phyloP scores from a whole-genome alignment of 768 basidiomycete genomes.

The Hericium rajendrae region DNA sequence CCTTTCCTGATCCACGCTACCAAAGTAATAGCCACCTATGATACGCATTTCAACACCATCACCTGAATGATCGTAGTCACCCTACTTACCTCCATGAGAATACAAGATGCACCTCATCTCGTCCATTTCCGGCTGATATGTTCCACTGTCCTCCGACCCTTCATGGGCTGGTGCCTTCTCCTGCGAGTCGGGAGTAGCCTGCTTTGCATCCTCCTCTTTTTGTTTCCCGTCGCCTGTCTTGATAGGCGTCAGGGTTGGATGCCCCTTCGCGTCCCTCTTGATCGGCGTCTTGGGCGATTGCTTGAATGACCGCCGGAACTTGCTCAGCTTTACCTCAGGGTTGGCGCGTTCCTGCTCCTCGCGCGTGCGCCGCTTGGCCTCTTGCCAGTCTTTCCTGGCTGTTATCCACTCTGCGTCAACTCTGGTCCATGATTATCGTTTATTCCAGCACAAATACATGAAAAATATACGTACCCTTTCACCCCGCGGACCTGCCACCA shows the following conservation, averaged over 20 bases:
- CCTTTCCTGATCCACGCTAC: slow-evolving; percentile 72
- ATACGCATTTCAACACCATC: neutral
- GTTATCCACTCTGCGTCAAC: slow-evolving; percentile 85
- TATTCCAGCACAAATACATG: neutral
- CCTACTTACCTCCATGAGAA: slow-evolving; percentile 55
- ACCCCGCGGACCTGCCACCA: slow-evolving; percentile 97
- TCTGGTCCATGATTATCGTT: slow-evolving; percentile 26
- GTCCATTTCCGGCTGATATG: slow-evolving; percentile 68
- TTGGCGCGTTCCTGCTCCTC: neutral
- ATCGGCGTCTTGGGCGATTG: neutral
- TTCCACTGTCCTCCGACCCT: slow-evolving; percentile 18
- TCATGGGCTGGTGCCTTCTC: slow-evolving; percentile 3
- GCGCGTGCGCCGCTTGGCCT: slow-evolving; percentile 46
- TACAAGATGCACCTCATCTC: slow-evolving; percentile 80
- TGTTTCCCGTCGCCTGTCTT: slow-evolving; percentile 1
- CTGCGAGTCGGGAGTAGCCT: too few species aligned
- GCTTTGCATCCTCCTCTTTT: slow-evolving; percentile 8
- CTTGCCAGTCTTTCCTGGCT: slow-evolving; percentile 74
- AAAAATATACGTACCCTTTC: slow-evolving; percentile 47
- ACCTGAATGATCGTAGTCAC: neutral
- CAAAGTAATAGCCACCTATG: slow-evolving; percentile 76
- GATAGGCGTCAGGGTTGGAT: neutral
- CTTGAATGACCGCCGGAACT: neutral
- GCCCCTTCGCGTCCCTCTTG: slow-evolving; percentile 6
- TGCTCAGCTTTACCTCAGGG: neutral